These are phyloP conservation scores for Eutrema japonicum DNA, from an alignment of 345 rosid genomes.

Conservation along the genomic window DNA sequence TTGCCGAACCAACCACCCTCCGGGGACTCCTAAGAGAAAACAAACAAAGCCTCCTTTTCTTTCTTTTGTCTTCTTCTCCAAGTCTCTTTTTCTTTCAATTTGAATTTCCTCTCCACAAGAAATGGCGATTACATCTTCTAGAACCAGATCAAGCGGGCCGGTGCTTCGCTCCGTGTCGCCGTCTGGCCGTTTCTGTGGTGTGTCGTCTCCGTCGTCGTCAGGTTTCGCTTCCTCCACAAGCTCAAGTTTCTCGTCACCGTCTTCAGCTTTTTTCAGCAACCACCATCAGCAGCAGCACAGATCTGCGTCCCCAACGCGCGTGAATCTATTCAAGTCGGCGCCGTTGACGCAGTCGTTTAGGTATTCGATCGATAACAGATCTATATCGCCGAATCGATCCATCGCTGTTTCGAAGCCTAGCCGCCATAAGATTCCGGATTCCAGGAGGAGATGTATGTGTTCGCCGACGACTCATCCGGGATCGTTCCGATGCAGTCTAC, in stretches of 20 bases:
- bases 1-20: slow-evolving; percentile 67
- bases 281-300: slow-evolving; percentile 44
- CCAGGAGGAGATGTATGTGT: slow-evolving; percentile 74
- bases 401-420: slow-evolving; percentile 51
- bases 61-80: neutral
- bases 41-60: neutral
- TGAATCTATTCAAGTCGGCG: slow-evolving; percentile 54
- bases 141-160: slow-evolving; percentile 57
- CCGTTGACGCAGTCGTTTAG: slow-evolving; percentile 54
- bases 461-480: slow-evolving; percentile 91
- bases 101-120: neutral
- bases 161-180: slow-evolving; percentile 64
- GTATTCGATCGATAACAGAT: slow-evolving; percentile 61
- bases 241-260: slow-evolving; percentile 55
- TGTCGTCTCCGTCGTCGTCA: slow-evolving; percentile 52
- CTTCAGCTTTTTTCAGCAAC: slow-evolving; percentile 50
- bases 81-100: neutral
- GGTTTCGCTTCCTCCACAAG: slow-evolving; percentile 68
- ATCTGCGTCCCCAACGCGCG: slow-evolving; percentile 72
- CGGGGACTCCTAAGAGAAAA: slow-evolving; percentile 40
- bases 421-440: slow-evolving; percentile 45
- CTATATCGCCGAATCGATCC: slow-evolving; percentile 61
- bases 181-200: slow-evolving; percentile 48
- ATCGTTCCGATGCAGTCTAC: slow-evolving; percentile 79
- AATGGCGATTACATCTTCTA: slow-evolving; percentile 53